Evolutionary conservation across 768 basidiomycete genomes (phyloP).

Genomic region (Auriscalpium orientale): DNA sequence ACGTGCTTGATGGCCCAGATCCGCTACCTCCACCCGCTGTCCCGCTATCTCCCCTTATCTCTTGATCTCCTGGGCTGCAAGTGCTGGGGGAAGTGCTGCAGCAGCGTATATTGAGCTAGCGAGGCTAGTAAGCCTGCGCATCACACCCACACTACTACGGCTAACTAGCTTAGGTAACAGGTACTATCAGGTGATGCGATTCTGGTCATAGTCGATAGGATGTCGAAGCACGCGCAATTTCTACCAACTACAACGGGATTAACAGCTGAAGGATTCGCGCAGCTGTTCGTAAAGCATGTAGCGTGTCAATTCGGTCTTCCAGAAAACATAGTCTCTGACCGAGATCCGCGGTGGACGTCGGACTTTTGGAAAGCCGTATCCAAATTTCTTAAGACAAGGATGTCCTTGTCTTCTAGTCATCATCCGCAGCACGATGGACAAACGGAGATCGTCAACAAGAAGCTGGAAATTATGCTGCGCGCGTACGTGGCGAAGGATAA

Average conservation of each 20-base stretch:
- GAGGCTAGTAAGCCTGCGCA: too few relatives aligned
- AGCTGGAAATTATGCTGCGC: conserved; percentile 9
- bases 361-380: conserved; percentile 1
- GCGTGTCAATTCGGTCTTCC: background rate
- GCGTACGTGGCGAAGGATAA: conserved; percentile 6
- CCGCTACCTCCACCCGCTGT: too few relatives aligned
- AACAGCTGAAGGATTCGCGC: conserved; percentile 2
- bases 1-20: too few relatives aligned
- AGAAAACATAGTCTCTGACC: conserved; percentile 1
- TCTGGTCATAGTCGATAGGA: conserved; percentile 11
- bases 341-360: conserved; percentile 1
- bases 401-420: background rate
- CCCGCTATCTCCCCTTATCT: too few relatives aligned
- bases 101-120: too few relatives aligned
- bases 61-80: too few relatives aligned
- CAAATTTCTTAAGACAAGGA: background rate
- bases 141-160: too few relatives aligned
- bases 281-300: conserved; percentile 4
- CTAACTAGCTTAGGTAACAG: too few relatives aligned
- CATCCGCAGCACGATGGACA: conserved; percentile 9
- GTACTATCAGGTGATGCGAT: too few relatives aligned
- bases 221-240: conserved; percentile 26
- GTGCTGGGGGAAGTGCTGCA: too few relatives aligned
- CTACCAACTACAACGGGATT: conserved; percentile 14
- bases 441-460: conserved; percentile 15